Evolutionary conservation across 306 rosid species (phyloP).

Genomic region (Casuarina glauca): DNA sequence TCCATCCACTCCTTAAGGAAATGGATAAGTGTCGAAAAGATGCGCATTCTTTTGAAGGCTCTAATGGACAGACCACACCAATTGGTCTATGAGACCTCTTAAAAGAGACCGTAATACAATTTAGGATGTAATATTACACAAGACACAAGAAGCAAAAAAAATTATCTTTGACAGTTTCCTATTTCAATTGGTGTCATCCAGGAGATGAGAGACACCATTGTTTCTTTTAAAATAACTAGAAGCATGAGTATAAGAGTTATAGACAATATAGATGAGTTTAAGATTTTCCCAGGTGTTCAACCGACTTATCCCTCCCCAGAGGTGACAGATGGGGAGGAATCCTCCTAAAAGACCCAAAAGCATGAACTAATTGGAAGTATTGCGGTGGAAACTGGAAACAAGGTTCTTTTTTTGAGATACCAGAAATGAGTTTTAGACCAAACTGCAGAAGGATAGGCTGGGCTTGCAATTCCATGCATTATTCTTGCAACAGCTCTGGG

Average conservation of each 20-base stretch:
- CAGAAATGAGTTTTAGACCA: constrained; percentile 96
- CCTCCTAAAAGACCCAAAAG: not conserved
- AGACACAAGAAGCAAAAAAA: not conserved
- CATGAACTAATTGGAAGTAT: not conserved
- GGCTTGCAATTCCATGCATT: constrained; percentile 96
- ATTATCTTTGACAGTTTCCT: not conserved
- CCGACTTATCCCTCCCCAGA: not conserved
- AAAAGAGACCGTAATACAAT: not conserved
- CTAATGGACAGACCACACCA: not conserved
- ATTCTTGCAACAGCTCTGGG: constrained; percentile 95
- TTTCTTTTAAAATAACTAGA: not conserved
- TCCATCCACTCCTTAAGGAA: not conserved
- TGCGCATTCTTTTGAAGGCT: not conserved
- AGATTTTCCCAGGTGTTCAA: not conserved
- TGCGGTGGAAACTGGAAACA: not conserved
- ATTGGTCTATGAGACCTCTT: not conserved
- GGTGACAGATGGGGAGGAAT: constrained; percentile 15
- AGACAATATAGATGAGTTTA: not conserved
- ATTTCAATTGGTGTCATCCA: not conserved
- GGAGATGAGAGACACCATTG: not conserved
- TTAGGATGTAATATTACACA: not conserved
- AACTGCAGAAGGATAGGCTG: constrained; percentile 73
- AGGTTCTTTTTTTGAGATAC: constrained; percentile 33
- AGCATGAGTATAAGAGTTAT: not conserved
- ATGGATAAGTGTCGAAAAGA: not conserved